Base-by-base conservation (phyloP, 2,329 filamentous ascomycete species). In the Mycosphaerella sp. region DNA sequence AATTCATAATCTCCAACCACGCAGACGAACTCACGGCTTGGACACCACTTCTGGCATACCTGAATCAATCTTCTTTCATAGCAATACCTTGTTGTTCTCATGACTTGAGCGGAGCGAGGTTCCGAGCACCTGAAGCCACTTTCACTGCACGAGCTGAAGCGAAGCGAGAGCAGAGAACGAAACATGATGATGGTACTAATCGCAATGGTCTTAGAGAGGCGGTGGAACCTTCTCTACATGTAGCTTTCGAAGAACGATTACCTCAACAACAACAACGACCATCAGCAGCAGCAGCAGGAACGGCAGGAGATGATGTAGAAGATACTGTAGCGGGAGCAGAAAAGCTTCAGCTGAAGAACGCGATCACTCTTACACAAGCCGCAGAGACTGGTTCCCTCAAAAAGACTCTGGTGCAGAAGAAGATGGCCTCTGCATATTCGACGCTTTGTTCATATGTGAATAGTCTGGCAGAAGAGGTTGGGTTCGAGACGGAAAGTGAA, bases 21-120 rank as follows among this genome's bases (percentile, higher is more conserved):
- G 91, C 91, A 9, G 93, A 98, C 66, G 90, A 98, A 71, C 78
- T 98, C 12, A 98, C 93, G 0, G 82, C 88, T 0, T 98, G 93
- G 93, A 97, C 93, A 0, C 93, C 93, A 0, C 78, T 97, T 14
- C 79, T 98, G 36, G 90, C 88, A 1, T 80, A 81, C 6, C 73
- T 89, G 1, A 89, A 85, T 0, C 72, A 79, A 2, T 86, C 85
- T 9, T 86, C 89, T 0, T 98, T 96, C 68, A 81, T 98, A 55
- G 86, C 87, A 60, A 95, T 98, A 40, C 93, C 93, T 1, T 98
- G 93, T 73, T 98, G 93, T 72, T 95, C 88, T 58, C 89, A 97
- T 71, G 79, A 86, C 52, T 80, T 98, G 2, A 81, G 83, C 0
- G 93, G 93, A 1, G 79, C 80, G 2, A 69, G 74, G 53, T 93